These are phyloP conservation scores for Flaveria sonorensis DNA, from an alignment of 129 eudicot genomes.

Conservation along the genomic window DNA sequence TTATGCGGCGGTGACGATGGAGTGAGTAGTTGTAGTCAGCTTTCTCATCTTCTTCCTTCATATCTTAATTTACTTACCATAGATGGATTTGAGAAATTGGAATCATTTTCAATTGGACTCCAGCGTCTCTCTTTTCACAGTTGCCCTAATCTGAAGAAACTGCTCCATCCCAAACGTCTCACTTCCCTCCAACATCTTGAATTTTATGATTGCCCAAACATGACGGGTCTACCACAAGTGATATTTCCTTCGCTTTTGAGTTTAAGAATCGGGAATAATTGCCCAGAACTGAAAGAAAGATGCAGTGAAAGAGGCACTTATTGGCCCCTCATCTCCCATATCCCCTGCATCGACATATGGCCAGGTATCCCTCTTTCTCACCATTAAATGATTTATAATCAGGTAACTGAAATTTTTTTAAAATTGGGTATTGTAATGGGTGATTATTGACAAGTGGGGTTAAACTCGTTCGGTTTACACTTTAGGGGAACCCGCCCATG, in stretches of 20 bases:
- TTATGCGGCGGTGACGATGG: not conserved
- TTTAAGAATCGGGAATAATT: accelerated
- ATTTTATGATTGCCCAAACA: not conserved
- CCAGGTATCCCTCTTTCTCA: not conserved
- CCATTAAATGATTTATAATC: not conserved
- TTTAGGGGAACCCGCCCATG: too few relatives aligned
- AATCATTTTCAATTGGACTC: slow-evolving; percentile 11
- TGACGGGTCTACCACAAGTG: slow-evolving; percentile 3
- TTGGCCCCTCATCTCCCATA: slow-evolving; percentile 19
- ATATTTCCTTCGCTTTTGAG: slow-evolving; percentile 22
- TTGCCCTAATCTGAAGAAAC: not conserved
- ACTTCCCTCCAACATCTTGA: not conserved
- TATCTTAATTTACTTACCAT: not conserved
- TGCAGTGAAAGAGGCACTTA: not conserved
- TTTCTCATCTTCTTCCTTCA: slow-evolving; percentile 23
- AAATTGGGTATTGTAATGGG: too few relatives aligned
- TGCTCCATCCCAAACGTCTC: slow-evolving; percentile 11
- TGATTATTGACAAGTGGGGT: too few relatives aligned
- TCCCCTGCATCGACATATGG: not conserved
- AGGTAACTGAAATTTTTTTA: too few relatives aligned
- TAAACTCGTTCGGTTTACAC: too few relatives aligned
- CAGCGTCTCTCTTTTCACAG: not conserved
- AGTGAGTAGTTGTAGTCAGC: not conserved
- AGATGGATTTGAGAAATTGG: not conserved
- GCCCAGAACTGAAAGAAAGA: slow-evolving; percentile 14